Conservation (phyloP, 805 yeast species). For the Lipomyces chichibuensis region DNA sequence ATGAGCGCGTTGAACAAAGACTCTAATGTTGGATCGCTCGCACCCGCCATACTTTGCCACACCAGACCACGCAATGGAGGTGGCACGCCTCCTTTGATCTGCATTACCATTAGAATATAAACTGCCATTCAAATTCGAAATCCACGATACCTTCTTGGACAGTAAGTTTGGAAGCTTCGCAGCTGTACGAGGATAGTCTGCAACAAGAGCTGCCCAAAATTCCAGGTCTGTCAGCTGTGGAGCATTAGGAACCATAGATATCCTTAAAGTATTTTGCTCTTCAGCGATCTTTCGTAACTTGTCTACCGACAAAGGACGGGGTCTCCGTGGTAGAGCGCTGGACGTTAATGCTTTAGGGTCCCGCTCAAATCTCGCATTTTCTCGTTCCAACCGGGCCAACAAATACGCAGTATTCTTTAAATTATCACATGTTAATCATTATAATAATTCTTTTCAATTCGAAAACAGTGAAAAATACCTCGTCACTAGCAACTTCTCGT, state of each 20-base stretch:
- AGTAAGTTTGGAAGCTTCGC: conserved; percentile 41
- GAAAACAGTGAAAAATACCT: conserved; percentile 8
- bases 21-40: conserved; percentile 41
- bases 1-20: conserved; percentile 47
- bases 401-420: conserved; percentile 29
- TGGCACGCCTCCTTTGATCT: conserved; percentile 43
- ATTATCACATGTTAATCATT: not conserved
- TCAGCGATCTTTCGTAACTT: conserved; percentile 25
- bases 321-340: not conserved
- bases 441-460: not conserved
- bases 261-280: conserved; percentile 9
- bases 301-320: conserved; percentile 23
- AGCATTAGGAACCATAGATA: conserved; percentile 6
- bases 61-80: conserved; percentile 44
- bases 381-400: conserved; percentile 35
- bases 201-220: conserved; percentile 45
- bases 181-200: conserved; percentile 43
- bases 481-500: conserved; percentile 15
- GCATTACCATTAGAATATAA: not conserved
- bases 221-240: conserved; percentile 39
- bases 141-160: conserved; percentile 39
- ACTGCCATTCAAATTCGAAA: not conserved
- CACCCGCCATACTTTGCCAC: conserved; percentile 44
- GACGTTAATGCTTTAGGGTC: conserved; percentile 32
- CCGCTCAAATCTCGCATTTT: conserved; percentile 29